Conservation (phyloP, 2,329 filamentous ascomycete genomes). For the Alternaria solani region DNA sequence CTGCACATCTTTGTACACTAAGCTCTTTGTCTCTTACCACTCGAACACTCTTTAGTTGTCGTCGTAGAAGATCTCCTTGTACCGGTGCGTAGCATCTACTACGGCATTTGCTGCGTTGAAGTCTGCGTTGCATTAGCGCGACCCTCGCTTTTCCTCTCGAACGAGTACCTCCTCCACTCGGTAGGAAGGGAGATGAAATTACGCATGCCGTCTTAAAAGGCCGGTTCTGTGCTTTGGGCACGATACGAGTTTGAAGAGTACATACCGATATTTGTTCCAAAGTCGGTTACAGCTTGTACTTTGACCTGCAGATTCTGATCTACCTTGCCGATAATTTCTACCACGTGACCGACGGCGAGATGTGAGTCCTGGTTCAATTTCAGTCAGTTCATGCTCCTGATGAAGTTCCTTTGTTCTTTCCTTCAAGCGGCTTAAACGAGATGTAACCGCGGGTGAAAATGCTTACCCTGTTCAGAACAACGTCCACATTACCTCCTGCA, state of each 20-base stretch:
- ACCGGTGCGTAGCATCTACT: constrained; percentile 83
- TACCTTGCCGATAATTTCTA: constrained; percentile 83
- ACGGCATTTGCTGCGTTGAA: constrained; percentile 78
- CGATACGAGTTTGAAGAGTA: constrained; percentile 25
- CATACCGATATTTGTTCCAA: constrained; percentile 74
- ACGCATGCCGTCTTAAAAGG: too few relatives aligned
- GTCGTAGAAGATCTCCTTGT: constrained; percentile 82
- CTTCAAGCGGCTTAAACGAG: not conserved
- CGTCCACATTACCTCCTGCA: constrained; percentile 76
- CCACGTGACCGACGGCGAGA: constrained; percentile 72
- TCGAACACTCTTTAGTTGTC: constrained; percentile 32
- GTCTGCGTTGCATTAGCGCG: constrained; percentile 61
- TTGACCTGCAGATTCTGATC: constrained; percentile 75
- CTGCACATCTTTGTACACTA: not conserved
- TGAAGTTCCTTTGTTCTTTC: not conserved
- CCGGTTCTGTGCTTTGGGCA: too few relatives aligned
- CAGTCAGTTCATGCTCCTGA: not conserved
- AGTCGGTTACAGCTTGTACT: constrained; percentile 73
- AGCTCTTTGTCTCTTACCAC: not conserved
- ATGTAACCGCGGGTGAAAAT: not conserved
- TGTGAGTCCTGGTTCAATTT: constrained; percentile 68
- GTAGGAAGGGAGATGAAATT: not conserved
- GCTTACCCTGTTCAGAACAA: constrained; percentile 76
- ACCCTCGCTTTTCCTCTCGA: not conserved
- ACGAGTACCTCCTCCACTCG: not conserved